A percentile compares a stretch with the other conserved stretches of the same genome.
Conservation (phyloP, 352 stramenopile species). For the Phytophthora fragariaefolia region DNA sequence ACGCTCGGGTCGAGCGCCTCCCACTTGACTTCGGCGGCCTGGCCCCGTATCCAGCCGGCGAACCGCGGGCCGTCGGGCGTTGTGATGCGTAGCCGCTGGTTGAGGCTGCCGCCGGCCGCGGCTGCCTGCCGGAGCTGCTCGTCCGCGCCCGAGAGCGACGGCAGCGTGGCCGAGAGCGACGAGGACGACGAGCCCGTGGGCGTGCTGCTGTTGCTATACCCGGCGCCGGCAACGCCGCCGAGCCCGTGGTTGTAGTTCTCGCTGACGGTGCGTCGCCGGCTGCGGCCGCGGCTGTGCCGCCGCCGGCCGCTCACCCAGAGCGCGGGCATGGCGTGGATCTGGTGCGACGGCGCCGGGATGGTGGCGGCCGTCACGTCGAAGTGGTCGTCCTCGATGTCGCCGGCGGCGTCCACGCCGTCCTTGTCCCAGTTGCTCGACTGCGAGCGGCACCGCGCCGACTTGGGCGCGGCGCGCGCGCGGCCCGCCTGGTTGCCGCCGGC, state of each 20-base stretch:
- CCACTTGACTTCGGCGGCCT: conserved; percentile 82
- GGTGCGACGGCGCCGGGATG: conserved; percentile 48
- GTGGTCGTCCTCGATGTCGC: conserved; percentile 44
- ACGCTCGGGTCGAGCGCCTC: conserved; percentile 75
- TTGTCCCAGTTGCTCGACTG: conserved; percentile 75
- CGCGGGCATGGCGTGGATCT: conserved; percentile 46
- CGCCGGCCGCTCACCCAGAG: conserved; percentile 52
- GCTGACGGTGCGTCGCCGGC: conserved; percentile 42
- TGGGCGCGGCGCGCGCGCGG: conserved; percentile 21
- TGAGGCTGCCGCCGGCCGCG: conserved; percentile 23
- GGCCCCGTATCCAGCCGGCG: conserved; percentile 76
- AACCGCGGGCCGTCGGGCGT: conserved; percentile 56
- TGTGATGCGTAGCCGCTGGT: conserved; percentile 61
- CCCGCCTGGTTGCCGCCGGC: conserved; percentile 29
- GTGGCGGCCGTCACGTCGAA: conserved; percentile 51
- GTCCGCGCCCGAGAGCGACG: conserved; percentile 25
- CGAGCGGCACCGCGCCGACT: conserved; percentile 52
- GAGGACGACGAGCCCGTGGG: conserved; percentile 26
- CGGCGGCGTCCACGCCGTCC: conserved; percentile 46
- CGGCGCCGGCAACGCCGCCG: conserved; percentile 12
- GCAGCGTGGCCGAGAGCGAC: conserved; percentile 31
- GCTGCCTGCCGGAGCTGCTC: conserved; percentile 48
- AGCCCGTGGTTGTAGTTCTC: conserved; percentile 40
- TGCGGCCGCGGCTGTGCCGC: conserved; percentile 45
- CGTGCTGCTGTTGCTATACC: conserved; percentile 32